These are phyloP conservation scores for Starmerella stellata DNA, from an alignment of 805 yeast genomes.

Conservation along the genomic window DNA sequence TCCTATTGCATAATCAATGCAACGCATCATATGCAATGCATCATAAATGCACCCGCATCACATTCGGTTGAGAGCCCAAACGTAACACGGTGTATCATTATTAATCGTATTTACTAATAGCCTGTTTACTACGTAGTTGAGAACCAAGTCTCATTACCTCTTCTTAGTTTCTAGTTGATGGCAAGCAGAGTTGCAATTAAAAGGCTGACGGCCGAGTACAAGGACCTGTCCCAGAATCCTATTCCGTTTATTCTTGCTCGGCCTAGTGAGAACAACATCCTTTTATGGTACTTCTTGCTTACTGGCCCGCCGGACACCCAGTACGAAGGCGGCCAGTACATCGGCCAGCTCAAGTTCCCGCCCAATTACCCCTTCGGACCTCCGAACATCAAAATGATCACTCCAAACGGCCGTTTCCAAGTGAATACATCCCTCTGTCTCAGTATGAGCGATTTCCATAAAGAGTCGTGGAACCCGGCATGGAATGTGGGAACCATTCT, in stretches of 20 bases:
- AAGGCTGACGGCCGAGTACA: constrained; percentile 18
- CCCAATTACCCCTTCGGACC: constrained; percentile 82
- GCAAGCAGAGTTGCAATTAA: constrained; percentile 17
- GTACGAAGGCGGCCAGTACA: constrained; percentile 33
- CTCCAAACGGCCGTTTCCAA: constrained; percentile 76
- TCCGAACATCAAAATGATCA: constrained; percentile 72
- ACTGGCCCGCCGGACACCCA: constrained; percentile 87
- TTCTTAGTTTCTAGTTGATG: constrained; percentile 12
- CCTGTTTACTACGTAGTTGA: not conserved
- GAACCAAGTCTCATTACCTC: too few relatives aligned
- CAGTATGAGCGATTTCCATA: constrained; percentile 79
- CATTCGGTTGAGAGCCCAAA: too few relatives aligned
- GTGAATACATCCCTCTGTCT: constrained; percentile 63
- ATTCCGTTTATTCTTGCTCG: constrained; percentile 72
- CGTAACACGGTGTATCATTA: not conserved
- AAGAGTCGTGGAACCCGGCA: constrained; percentile 83
- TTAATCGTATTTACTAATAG: not conserved
- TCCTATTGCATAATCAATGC: too few relatives aligned
- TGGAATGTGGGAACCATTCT: constrained; percentile 83
- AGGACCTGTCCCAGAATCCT: constrained; percentile 55
- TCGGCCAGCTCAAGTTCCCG: constrained; percentile 53
- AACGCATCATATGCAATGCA: too few relatives aligned
- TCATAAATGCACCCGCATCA: too few relatives aligned
- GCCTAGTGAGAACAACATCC: constrained; percentile 70
- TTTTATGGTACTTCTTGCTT: constrained; percentile 86